A percentile compares a stretch with the other conserved stretches of the same genome.
phyloP scores from a whole-genome alignment of 495 filamentous ascomycete genomes.

The Aspergillus diversus region DNA sequence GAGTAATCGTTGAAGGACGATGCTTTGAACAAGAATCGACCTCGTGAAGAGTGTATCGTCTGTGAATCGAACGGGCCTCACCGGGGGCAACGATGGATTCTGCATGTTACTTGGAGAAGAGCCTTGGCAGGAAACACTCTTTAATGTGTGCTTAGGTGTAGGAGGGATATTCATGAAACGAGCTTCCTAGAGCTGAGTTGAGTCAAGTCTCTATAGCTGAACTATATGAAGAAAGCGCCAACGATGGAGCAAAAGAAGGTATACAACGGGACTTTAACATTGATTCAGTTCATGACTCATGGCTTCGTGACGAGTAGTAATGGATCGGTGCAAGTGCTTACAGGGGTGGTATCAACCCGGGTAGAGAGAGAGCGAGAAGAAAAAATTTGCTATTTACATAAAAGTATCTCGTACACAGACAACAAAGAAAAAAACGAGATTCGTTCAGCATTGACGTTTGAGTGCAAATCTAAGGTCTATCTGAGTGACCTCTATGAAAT shows the following conservation, averaged over 20 bases:
- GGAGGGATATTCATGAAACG: neutral
- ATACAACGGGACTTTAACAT: neutral
- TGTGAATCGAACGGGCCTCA: too few relatives aligned
- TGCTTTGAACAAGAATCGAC: too few relatives aligned
- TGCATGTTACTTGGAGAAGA: neutral
- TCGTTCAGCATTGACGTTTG: neutral
- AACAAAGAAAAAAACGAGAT: neutral
- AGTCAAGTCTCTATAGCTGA: neutral
- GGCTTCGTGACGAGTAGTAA: neutral
- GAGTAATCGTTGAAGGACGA: too few relatives aligned
- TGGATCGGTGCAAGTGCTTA: neutral
- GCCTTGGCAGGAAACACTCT: neutral
- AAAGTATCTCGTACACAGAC: neutral
- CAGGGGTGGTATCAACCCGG: neutral
- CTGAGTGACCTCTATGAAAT: neutral
- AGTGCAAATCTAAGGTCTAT: neutral
- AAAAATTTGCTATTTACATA: neutral
- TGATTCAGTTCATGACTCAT: conserved; percentile 1
- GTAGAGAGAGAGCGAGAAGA: neutral
- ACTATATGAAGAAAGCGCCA: neutral
- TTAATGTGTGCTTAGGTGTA: neutral
- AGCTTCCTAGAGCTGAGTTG: neutral
- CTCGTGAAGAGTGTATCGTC: too few relatives aligned
- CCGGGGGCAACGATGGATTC: neutral
- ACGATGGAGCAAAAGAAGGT: neutral